Percentiles rank a stretch among this genome's conserved stretches.
These are phyloP conservation scores for Marasmius oreades DNA, from an alignment of 1,284 basidiomycete species.

Conservation along the genomic window DNA sequence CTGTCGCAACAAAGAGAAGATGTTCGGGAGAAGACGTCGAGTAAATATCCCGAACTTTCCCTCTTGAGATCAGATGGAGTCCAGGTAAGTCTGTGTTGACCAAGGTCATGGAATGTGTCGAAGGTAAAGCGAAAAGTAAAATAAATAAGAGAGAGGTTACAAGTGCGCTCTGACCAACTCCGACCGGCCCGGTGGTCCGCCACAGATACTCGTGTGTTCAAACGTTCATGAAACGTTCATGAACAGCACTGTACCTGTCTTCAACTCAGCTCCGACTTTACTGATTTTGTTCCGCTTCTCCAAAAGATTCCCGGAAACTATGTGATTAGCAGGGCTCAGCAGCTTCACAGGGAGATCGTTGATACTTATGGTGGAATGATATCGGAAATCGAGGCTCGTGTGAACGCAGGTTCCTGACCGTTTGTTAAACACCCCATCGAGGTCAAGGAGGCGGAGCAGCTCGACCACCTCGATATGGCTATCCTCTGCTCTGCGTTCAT, in stretches of 20 bases:
- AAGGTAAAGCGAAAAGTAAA: no score
- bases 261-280: no score
- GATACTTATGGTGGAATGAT: conserved; percentile 30
- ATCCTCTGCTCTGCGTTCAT: conserved; percentile 37
- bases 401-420: conserved; percentile 31
- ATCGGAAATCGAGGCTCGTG: conserved; percentile 22
- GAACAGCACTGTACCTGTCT: conserved; percentile 31
- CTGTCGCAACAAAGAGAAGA: conserved; percentile 92
- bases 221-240: conserved; percentile 35
- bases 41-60: conserved; percentile 95
- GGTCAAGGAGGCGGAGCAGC: conserved; percentile 29
- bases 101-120: conserved; percentile 28
- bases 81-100: conserved; percentile 52
- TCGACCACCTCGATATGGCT: conserved; percentile 35
- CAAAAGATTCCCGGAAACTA: conserved; percentile 32
- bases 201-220: no score
- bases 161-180: no score
- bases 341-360: conserved; percentile 33
- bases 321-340: conserved; percentile 26
- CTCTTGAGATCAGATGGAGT: conserved; percentile 70
- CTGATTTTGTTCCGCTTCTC: conserved; percentile 36
- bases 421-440: conserved; percentile 34
- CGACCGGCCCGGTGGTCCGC: no score
- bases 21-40: conserved; percentile 61
- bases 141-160: no score